phyloP scores from a whole-genome alignment of 2,329 filamentous ascomycete genomes.

The Didymella pinodella region DNA sequence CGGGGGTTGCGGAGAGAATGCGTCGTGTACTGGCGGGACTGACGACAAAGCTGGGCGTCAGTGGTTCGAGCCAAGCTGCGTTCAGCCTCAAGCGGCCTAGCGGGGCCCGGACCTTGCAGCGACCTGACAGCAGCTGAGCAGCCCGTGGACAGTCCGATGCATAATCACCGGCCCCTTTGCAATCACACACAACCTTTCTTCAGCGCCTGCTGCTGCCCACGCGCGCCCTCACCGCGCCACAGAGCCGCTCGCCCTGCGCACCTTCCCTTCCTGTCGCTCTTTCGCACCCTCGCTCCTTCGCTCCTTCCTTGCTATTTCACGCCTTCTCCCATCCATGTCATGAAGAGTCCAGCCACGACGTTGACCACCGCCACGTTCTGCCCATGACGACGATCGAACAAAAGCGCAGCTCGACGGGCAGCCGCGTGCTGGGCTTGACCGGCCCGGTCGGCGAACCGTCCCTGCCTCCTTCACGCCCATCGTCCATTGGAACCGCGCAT shows the following conservation, averaged over 20 bases:
- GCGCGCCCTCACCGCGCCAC: constrained; percentile 18
- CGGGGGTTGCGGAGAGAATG: constrained; percentile 26
- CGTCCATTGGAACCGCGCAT: constrained; percentile 51
- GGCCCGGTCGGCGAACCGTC: constrained; percentile 58
- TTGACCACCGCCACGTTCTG: constrained; percentile 39
- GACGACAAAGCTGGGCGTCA: constrained; percentile 24
- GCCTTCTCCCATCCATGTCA: constrained; percentile 38
- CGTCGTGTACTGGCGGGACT: constrained; percentile 22
- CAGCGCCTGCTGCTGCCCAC: constrained; percentile 11
- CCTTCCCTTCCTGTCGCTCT: constrained; percentile 35
- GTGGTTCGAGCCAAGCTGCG: constrained; percentile 24
- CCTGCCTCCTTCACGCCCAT: constrained; percentile 58
- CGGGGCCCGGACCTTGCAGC: constrained; percentile 8
- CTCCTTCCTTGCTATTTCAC: constrained; percentile 13
- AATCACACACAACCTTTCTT: constrained; percentile 13
- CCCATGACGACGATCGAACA: constrained; percentile 44
- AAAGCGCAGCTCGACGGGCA: constrained; percentile 47
- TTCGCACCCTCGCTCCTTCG: constrained; percentile 22
- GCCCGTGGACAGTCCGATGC: constrained; percentile 4
- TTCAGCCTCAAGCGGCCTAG: constrained; percentile 11
- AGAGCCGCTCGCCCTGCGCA: constrained; percentile 16
- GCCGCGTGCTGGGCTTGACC: constrained; percentile 51
- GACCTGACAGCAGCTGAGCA: constrained; percentile 4
- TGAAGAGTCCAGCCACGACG: constrained; percentile 41
- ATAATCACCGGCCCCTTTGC: constrained; percentile 21